phyloP scores from a whole-genome alignment of 495 filamentous ascomycete genomes.

The Trichocladium antarcticum region DNA sequence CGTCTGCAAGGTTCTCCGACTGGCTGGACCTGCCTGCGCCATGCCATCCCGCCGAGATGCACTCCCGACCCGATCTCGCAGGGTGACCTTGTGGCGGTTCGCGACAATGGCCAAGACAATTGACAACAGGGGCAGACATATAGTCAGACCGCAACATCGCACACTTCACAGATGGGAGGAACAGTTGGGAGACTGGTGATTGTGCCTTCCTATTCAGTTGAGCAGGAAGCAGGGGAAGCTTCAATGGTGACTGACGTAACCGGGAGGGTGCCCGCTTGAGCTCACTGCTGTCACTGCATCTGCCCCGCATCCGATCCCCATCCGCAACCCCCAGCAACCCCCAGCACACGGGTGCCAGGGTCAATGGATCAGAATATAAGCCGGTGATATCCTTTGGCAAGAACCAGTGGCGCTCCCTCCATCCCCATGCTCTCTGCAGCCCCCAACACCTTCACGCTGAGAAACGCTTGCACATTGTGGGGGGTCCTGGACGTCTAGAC shows the following conservation, averaged over 20 bases:
- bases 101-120: not conserved
- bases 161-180: too few species aligned
- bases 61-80: not conserved
- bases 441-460: not conserved
- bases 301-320: conserved; percentile 7
- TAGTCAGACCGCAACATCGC: too few species aligned
- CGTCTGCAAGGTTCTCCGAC: not conserved
- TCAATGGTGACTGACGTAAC: not conserved
- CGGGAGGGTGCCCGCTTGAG: not conserved
- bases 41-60: not conserved
- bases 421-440: not conserved
- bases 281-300: not conserved
- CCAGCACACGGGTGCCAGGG: not conserved
- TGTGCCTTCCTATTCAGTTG: not conserved
- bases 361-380: conserved; percentile 9
- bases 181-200: not conserved
- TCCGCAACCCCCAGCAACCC: not conserved
- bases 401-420: not conserved
- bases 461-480: not conserved
- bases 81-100: not conserved
- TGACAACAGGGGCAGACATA: not conserved
- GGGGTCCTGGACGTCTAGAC: not conserved
- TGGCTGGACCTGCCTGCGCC: not conserved
- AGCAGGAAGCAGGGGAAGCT: not conserved
- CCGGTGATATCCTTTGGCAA: conserved; percentile 12